Base-by-base conservation (phyloP, 495 filamentous ascomycete genomes). In the Corynascus novoguineensis region DNA sequence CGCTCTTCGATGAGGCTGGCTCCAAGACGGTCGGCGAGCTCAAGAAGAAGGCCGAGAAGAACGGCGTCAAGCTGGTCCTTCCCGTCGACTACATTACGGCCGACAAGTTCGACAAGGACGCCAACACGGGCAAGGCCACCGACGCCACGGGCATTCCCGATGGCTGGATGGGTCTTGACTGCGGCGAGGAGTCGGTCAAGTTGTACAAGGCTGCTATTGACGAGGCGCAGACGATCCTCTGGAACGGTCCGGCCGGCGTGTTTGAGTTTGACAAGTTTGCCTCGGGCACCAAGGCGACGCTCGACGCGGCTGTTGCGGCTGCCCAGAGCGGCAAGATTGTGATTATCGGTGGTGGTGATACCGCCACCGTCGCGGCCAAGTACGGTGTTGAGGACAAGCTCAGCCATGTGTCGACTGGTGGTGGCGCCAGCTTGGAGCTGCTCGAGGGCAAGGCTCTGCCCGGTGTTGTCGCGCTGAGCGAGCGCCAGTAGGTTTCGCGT, bases 261-360 rank as follows among this genome's bases (percentile, higher is more conserved):
- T 99, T 97, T 68, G 93, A 99, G 81, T 82, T 99, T 61, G 89
- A 97, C 67, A 83, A 86, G 61, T 99, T 99, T 73, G 89, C 90
- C 62, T 84, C 80, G 24, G 93, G 88, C 59, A 97, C 93, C 60
- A 92, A 95, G 83, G 78, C 81, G 46, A 93, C 89, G 21, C 83
- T 97, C 62, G 86, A 97, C 63, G 89, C 88, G 48, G 89, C 85
- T 25, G 90, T 97, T 24, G 75, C 75, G 10, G 95, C 90, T 49
- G 86, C 85, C 29, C 73, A 89, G 72, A 81, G 73, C 28, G 92
- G 89, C 64, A 86, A 89, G 75, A 95, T 90, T 60, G 95, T 97
- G 64, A 97, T 99, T 75, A 96, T 99, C 67, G 93, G 93, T 57
- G 93, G 93, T 68, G 93, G 93, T 71, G 93, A 99, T 74, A 99